Conservation (phyloP, 2,329 filamentous ascomycete species). For the Cryphonectria japonica region DNA sequence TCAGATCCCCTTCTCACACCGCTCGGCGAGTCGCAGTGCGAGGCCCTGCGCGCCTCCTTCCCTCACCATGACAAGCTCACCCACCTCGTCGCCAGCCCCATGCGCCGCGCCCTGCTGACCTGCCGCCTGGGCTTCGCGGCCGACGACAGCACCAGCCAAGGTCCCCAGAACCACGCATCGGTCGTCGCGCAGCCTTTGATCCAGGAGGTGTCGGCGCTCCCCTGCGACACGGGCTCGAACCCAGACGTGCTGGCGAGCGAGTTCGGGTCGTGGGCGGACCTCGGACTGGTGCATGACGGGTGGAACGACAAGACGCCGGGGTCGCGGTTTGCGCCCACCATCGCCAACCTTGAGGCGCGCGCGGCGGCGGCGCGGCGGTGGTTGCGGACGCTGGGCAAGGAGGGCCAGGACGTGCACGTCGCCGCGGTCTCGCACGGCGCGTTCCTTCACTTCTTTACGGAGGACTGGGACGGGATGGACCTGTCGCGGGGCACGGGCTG, state of each 20-base stretch:
- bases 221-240: constrained; percentile 75
- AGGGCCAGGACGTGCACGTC: constrained; percentile 56
- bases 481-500: constrained; percentile 53
- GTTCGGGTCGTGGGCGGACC: constrained; percentile 67
- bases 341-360: constrained; percentile 60
- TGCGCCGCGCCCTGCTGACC: constrained; percentile 81
- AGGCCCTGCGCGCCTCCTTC: constrained; percentile 63
- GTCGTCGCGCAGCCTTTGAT: constrained; percentile 31
- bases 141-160: constrained; percentile 39
- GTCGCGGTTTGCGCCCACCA: constrained; percentile 49
- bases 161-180: constrained; percentile 29
- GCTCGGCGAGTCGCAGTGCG: constrained; percentile 77
- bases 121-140: constrained; percentile 66
- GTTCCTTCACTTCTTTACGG: constrained; percentile 81
- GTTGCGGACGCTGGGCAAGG: constrained; percentile 53
- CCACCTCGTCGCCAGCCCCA: constrained; percentile 75
- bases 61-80: constrained; percentile 67
- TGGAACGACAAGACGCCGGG: constrained; percentile 71
- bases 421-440: constrained; percentile 82
- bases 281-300: constrained; percentile 60
- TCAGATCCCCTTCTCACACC: constrained; percentile 80
- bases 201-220: constrained; percentile 76
- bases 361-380: constrained; percentile 64
- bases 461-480: constrained; percentile 72
- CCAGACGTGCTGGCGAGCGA: constrained; percentile 59